These are phyloP conservation scores for Botrytis byssoidea DNA, from an alignment of 2,329 filamentous ascomycete genomes.

Conservation along the genomic window DNA sequence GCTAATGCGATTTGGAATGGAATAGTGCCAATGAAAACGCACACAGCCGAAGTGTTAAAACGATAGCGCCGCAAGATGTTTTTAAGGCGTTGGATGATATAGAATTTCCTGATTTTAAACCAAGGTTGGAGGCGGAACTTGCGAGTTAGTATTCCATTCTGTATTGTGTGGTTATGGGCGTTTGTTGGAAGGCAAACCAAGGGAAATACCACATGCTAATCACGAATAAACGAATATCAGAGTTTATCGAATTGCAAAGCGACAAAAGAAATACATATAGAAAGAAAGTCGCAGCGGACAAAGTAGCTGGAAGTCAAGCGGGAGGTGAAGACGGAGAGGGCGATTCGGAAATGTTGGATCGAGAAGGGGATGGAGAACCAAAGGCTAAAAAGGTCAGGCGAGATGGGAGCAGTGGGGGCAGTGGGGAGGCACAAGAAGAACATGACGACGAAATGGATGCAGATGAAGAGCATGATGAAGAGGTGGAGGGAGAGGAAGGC, in stretches of 20 bases:
- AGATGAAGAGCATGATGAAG: conserved; percentile 45
- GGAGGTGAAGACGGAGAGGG: conserved; percentile 43
- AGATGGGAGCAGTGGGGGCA: conserved; percentile 46
- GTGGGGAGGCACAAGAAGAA: conserved; percentile 29
- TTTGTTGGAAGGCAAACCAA: not conserved
- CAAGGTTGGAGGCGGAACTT: conserved; percentile 71
- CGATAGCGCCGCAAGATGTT: conserved; percentile 72
- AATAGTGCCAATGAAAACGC: conserved; percentile 72
- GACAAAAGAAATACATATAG: conserved; percentile 73
- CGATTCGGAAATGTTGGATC: conserved; percentile 41
- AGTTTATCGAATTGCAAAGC: conserved; percentile 71
- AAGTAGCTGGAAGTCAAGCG: conserved; percentile 40
- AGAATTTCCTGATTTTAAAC: conserved; percentile 70
- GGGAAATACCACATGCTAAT: conserved; percentile 23
- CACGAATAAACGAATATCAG: conserved; percentile 34
- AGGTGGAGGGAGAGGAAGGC: conserved; percentile 41
- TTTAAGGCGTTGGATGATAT: conserved; percentile 73
- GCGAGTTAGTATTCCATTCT: conserved; percentile 54
- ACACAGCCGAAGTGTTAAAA: conserved; percentile 67
- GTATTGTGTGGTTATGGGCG: not conserved
- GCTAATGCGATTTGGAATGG: not conserved
- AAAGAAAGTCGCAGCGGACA: conserved; percentile 66
- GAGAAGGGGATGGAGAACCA: conserved; percentile 25
- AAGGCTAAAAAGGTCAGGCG: conserved; percentile 20
- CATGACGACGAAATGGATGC: conserved; percentile 45